Base-by-base conservation (phyloP, 805 yeast genomes). In the Metschnikowia shivogae region DNA sequence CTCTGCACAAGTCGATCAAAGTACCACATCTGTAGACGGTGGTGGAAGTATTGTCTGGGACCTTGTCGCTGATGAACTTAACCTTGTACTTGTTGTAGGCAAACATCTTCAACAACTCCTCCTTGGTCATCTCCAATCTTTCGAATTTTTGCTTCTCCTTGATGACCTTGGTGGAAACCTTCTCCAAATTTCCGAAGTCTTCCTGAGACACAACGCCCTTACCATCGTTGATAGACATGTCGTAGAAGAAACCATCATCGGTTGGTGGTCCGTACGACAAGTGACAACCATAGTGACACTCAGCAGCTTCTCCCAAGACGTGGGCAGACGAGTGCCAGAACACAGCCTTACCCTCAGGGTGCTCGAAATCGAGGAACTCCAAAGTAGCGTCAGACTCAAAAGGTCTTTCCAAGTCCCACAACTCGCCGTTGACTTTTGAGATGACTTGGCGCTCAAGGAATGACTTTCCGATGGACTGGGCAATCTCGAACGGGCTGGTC, bases 301-400 rank as follows among this genome's bases (percentile, higher is more conserved):
- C 99, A 74, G 96, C 86, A 39, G 97, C 92, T 74, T 93, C 99
- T 70, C 99, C 99, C 58, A 93, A 74, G 44, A 93, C 92, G 70
- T 93, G 99, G 43, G 99, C 99, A 55, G 96, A 86, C 2, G 99
- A 93, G 68, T 93, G 99, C 99, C 99, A 93, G 72, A 93, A 93
- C 30, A 92, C 98, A 54, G 82, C 81, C 65, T 84, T 88, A 68
- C 98, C 99, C 61, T 90, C 97, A n/a, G 86, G 86, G 49, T 88
- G 76, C 33, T 89, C 95, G 60, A 93, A 93, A 63, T 90, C 97
- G 63, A 89, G 79, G 60, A 89, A 84, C 64, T 89, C 93, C 52
- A 93, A 73, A 22, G 71, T 64, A 48, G 78, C 74, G 49, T 79
- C 85, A 10, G 67, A 69, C 70, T 93, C 99, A 42, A 93, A 74